Evolutionary conservation across 495 filamentous ascomycete genomes (phyloP).

Genomic region (Aspergillus coremiiformis): DNA sequence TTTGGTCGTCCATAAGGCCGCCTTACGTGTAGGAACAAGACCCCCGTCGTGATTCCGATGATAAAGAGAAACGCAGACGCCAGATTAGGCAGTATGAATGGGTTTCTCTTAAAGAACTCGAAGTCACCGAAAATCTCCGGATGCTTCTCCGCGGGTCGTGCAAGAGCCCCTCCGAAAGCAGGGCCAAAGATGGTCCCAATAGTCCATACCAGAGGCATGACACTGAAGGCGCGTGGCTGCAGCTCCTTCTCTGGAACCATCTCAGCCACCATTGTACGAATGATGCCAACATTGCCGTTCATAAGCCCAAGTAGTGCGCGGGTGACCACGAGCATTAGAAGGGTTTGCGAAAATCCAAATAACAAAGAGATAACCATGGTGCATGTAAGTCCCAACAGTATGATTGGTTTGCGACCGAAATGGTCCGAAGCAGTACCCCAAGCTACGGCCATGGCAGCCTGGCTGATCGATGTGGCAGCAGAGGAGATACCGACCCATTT

Average conservation of each 20-base stretch:
- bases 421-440: conserved; percentile 76
- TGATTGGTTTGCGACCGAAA: conserved; percentile 67
- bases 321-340: conserved; percentile 63
- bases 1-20: not conserved
- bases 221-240: conserved; percentile 72
- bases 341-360: conserved; percentile 69
- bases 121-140: conserved; percentile 60
- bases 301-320: conserved; percentile 61
- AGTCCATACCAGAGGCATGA: conserved; percentile 80
- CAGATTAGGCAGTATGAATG: conserved; percentile 78
- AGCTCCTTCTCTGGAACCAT: conserved; percentile 76
- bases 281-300: conserved; percentile 75
- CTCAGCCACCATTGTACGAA: conserved; percentile 76
- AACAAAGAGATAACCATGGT: conserved; percentile 67
- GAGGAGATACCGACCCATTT: conserved; percentile 70
- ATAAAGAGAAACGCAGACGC: conserved; percentile 64
- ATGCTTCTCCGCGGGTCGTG: conserved; percentile 63
- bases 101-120: conserved; percentile 62
- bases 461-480: conserved; percentile 64
- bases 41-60: conserved; percentile 60
- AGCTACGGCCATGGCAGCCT: conserved; percentile 63
- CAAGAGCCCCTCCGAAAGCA: conserved; percentile 76
- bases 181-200: conserved; percentile 85
- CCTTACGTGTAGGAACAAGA: conserved; percentile 57
- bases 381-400: conserved; percentile 59